These are phyloP conservation scores for Hypoxylon sp. DNA, from an alignment of 2,329 filamentous ascomycete species.

Conservation along the genomic window DNA sequence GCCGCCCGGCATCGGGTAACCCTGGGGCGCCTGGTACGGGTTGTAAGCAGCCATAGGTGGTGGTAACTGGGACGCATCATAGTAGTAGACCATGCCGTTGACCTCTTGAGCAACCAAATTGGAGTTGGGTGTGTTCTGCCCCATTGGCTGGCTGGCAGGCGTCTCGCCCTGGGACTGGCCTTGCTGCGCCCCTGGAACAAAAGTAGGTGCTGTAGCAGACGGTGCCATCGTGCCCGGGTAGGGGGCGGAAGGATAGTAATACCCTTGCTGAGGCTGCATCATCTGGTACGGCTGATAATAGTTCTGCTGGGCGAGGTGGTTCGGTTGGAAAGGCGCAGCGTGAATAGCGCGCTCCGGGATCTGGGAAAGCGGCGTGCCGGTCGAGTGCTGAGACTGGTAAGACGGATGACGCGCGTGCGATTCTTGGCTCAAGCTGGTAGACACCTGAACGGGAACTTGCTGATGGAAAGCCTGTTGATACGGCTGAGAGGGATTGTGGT, in stretches of 20 bases:
- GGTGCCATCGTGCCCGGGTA: conserved; percentile 48
- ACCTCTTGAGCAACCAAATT: conserved; percentile 81
- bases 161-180: conserved; percentile 51
- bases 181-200: conserved; percentile 60
- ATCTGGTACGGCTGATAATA: conserved; percentile 68
- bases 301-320: conserved; percentile 65
- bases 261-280: conserved; percentile 66
- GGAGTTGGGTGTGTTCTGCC: conserved; percentile 62
- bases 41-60: conserved; percentile 59
- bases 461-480: conserved; percentile 91
- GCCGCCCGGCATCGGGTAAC: conserved; percentile 56
- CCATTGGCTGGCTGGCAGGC: conserved; percentile 46
- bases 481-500: conserved; percentile 55
- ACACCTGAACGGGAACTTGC: conserved; percentile 82
- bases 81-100: conserved; percentile 97
- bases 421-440: conserved; percentile 63
- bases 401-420: conserved; percentile 72
- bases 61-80: conserved; percentile 77
- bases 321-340: conserved; percentile 87
- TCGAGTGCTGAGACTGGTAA: conserved; percentile 74
- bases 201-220: conserved; percentile 59
- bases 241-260: conserved; percentile 70
- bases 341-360: conserved; percentile 94
- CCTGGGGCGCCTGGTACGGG: conserved; percentile 56
- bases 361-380: conserved; percentile 84